Evolutionary conservation across 2,329 filamentous ascomycete genomes (phyloP), one percentile per base, ranked within the genome.

Genomic region (Huntiella bhutanensis): DNA sequence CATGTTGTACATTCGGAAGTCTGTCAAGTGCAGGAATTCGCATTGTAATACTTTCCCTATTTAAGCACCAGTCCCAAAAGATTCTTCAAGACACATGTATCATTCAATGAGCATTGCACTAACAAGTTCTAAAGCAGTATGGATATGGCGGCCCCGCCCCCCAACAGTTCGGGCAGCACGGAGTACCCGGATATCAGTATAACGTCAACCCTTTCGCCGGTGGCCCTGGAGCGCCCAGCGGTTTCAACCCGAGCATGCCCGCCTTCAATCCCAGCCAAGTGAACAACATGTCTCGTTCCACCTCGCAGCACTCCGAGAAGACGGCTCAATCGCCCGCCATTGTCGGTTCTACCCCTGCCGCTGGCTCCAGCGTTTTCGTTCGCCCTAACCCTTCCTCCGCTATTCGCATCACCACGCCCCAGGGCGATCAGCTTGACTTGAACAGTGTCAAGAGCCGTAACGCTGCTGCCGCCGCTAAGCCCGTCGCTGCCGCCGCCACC

Each of bases 381-480:
- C 48, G 48, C 8, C 48, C 48, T 8, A 41, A 37, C 7, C 43
- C 39, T 35, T 39, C 75, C 61, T 77, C 77, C 41, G 77, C 80
- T 1, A 81, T 95, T 53, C 69, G 77, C 42, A 94, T 95, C 67
- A 92, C 85, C 68, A 83, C 85, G 56, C 72, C 80, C 28, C 72
- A 79, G 47, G 87, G 85, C 51, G 84, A 91, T 58, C 74, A 77
- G 28, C 67, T 95, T 10, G 77, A 85, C 54, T 72, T 69, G 65
- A 82, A 66, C 58, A 73, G 63, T 46, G 63, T 73, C 51, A 75
- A 75, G 59, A 60, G 71, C 1, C 72, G 74, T 3, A 63, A 69
- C 2, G 74, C 75, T 2, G 71, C 75, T 4, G 68, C 69, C 3
- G 67, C 73, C 0, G 65, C 66, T 46, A 82, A 80, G 62, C 75